Conservation (phyloP, 352 stramenopile genomes). For the Globisporangium solare region DNA sequence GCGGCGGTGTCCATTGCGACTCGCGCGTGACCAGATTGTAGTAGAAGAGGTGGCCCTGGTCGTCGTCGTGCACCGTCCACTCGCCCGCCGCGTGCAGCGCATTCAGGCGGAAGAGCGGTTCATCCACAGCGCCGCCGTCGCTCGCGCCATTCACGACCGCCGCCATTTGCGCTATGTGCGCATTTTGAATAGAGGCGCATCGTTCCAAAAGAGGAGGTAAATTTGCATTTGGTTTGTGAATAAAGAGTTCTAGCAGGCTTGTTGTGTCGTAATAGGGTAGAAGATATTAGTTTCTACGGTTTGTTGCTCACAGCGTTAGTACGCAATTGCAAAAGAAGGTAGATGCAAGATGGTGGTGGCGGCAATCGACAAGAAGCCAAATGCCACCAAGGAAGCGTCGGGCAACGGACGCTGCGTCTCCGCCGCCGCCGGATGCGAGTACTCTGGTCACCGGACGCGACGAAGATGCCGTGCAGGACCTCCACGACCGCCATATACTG, state of each 20-base stretch:
- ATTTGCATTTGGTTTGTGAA: too few relatives aligned
- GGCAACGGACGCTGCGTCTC: background rate
- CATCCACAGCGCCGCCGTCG: slow-evolving; percentile 2
- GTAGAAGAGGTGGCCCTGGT: slow-evolving; percentile 74
- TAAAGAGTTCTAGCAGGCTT: background rate
- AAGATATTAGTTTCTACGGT: too few relatives aligned
- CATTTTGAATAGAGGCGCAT: background rate
- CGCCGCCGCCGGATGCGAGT: background rate
- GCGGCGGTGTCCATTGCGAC: slow-evolving; percentile 57
- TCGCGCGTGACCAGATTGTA: slow-evolving; percentile 41
- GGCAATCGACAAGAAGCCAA: background rate
- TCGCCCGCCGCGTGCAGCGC: slow-evolving; percentile 48
- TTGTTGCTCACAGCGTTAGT: background rate
- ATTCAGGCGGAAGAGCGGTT: slow-evolving; percentile 31
- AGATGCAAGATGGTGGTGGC: too few relatives aligned
- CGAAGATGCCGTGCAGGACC: slow-evolving; percentile 24
- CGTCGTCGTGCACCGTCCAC: slow-evolving; percentile 76
- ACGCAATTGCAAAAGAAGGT: slow-evolving; percentile 12
- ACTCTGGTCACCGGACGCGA: background rate
- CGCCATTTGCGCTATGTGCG: background rate
- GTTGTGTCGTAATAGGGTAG: background rate
- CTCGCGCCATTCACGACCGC: background rate
- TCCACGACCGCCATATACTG: slow-evolving; percentile 33
- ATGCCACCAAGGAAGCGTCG: slow-evolving; percentile 2
- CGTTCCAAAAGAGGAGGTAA: too few relatives aligned